phyloP scores from a whole-genome alignment of 345 rosid species.

The Populus euphratica region DNA sequence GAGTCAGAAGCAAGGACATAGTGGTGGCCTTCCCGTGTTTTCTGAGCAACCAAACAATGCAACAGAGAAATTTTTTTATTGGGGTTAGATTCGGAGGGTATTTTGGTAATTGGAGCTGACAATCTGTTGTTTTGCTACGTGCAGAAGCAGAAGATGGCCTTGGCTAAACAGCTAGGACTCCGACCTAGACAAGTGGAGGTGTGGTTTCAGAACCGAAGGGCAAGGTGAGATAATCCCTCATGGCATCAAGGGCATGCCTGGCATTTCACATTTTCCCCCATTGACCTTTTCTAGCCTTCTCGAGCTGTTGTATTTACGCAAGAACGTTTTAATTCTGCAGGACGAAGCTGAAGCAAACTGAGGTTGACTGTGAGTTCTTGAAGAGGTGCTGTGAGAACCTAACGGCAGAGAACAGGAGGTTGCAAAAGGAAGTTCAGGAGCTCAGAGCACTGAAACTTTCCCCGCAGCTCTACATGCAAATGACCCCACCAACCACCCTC shows the following conservation, averaged over 20 bases:
- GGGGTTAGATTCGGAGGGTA: background rate
- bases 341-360: conserved; percentile 97
- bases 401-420: conserved; percentile 90
- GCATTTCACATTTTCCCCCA: background rate
- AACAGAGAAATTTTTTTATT: background rate
- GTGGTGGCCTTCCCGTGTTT: background rate
- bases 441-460: conserved; percentile 91
- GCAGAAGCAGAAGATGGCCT: conserved; percentile 85
- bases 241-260: conserved; percentile 11
- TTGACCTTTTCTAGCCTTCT: background rate
- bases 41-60: conserved; percentile 16
- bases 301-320: conserved; percentile 1
- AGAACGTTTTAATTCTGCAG: conserved; percentile 30
- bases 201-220: conserved; percentile 41
- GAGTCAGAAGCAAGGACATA: background rate
- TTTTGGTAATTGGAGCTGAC: conserved; percentile 10
- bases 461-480: conserved; percentile 97
- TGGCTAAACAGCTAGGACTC: conserved; percentile 51
- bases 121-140: background rate
- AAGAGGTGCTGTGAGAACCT: conserved; percentile 94
- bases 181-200: conserved; percentile 35
- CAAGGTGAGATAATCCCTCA: conserved; percentile 23
- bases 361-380: conserved; percentile 94
- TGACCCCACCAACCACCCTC: conserved; percentile 96
- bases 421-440: conserved; percentile 93